Evolutionary conservation across 1,139 yeast genomes (phyloP).

Genomic region (Petasospora fabianii): DNA sequence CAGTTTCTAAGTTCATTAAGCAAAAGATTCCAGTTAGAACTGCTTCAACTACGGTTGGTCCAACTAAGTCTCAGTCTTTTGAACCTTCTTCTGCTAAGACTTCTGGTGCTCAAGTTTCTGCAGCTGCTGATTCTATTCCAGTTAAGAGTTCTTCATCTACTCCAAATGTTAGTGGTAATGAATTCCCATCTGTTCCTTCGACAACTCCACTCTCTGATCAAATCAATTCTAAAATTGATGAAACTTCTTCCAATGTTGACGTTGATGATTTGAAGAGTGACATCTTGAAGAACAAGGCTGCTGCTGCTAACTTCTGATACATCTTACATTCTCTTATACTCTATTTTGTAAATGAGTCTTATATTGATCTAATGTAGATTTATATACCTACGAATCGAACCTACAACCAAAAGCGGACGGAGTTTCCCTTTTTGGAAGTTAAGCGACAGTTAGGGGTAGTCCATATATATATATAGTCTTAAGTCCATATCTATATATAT

Average conservation of each 20-base stretch:
- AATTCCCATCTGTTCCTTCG: slow-evolving; percentile 48
- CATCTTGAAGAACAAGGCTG: slow-evolving; percentile 28
- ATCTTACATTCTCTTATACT: not conserved
- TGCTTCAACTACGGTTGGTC: slow-evolving; percentile 61
- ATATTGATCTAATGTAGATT: no score
- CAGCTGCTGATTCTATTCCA: slow-evolving; percentile 12
- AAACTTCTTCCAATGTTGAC: slow-evolving; percentile 20
- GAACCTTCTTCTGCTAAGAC: slow-evolving; percentile 8
- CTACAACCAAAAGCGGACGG: no score
- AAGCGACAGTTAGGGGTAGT: no score
- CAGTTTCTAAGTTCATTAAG: slow-evolving; percentile 54
- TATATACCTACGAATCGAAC: no score
- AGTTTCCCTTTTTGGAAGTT: no score
- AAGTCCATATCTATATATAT: no score
- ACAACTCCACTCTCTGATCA: slow-evolving; percentile 26
- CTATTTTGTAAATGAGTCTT: no score
- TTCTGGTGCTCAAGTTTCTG: slow-evolving; percentile 12
- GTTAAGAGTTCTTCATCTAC: slow-evolving; percentile 17
- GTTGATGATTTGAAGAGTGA: slow-evolving; percentile 30
- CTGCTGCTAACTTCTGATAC: slow-evolving; percentile 21
- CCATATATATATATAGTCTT: no score
- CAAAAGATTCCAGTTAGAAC: slow-evolving; percentile 63
- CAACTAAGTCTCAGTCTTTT: slow-evolving; percentile 23
- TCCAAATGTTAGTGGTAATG: no score
- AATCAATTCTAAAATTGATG: slow-evolving; percentile 21